These are phyloP conservation scores for Cyberlindnera japonica DNA, from an alignment of 805 yeast species.

Conservation along the genomic window DNA sequence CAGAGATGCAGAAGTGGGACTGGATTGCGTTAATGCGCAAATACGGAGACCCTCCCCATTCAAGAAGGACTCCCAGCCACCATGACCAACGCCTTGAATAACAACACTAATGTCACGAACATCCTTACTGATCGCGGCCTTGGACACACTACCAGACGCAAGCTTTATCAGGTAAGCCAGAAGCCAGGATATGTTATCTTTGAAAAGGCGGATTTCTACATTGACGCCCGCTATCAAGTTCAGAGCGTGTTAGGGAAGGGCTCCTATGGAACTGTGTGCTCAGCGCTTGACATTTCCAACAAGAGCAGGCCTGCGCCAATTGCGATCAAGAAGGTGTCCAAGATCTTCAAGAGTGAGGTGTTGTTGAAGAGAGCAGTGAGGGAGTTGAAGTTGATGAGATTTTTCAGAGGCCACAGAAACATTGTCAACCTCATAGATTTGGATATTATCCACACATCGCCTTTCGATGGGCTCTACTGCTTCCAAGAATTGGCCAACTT, in stretches of 20 bases:
- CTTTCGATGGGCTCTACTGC: constrained; percentile 85
- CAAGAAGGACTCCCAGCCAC: background rate
- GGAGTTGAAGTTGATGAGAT: constrained; percentile 76
- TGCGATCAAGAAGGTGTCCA: constrained; percentile 80
- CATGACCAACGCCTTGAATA: constrained; percentile 10
- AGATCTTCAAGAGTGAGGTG: constrained; percentile 63
- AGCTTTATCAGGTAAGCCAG: background rate
- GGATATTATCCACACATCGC: constrained; percentile 61
- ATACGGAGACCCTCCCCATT: constrained; percentile 22
- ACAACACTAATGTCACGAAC: constrained; percentile 5
- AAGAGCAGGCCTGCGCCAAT: constrained; percentile 33
- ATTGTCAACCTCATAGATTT: constrained; percentile 71
- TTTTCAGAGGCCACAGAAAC: constrained; percentile 82
- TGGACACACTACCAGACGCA: background rate
- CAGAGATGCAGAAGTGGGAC: too few relatives aligned
- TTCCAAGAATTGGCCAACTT: constrained; percentile 81
- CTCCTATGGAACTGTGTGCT: constrained; percentile 82
- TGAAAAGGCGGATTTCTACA: constrained; percentile 57
- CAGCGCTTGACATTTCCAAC: constrained; percentile 54
- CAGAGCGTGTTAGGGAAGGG: constrained; percentile 70
- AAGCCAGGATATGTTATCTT: constrained; percentile 34
- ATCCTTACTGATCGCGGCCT: background rate
- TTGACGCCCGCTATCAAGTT: constrained; percentile 59
- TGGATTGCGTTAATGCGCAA: constrained; percentile 9
- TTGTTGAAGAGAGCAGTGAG: constrained; percentile 76